Evolutionary conservation across 805 yeast species (phyloP).

Genomic region (Metschnikowia vanudenii): DNA sequence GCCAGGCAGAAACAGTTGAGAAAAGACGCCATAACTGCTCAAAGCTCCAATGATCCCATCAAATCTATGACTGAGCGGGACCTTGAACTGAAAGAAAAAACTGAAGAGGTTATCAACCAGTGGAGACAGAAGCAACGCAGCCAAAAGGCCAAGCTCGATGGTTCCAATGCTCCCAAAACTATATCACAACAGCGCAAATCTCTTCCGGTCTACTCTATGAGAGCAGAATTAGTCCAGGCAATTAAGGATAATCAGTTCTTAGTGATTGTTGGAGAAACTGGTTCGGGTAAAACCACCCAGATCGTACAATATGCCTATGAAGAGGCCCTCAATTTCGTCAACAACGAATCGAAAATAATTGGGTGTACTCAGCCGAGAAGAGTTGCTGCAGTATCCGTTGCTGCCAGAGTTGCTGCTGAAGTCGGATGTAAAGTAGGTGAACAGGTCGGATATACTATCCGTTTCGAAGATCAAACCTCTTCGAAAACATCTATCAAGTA

Average conservation of each 20-base stretch:
- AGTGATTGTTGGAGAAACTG: conserved; percentile 93
- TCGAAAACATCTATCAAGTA: conserved; percentile 72
- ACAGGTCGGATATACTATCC: conserved; percentile 80
- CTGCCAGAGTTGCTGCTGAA: conserved; percentile 81
- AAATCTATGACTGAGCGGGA: conserved; percentile 8
- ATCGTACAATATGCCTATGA: conserved; percentile 48
- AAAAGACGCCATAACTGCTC: conserved; percentile 23
- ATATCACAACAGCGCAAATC: conserved; percentile 44
- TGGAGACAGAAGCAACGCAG: conserved; percentile 18
- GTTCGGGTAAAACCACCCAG: conserved; percentile 50
- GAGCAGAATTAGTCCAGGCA: conserved; percentile 54
- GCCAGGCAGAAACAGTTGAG: conserved; percentile 50
- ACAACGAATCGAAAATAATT: conserved; percentile 30
- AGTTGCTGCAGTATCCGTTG: conserved; percentile 80
- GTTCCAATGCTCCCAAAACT: conserved; percentile 1
- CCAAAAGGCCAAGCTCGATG: conserved; percentile 8
- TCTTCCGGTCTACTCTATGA: conserved; percentile 72
- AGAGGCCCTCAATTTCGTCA: conserved; percentile 50
- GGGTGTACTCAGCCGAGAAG: conserved; percentile 84
- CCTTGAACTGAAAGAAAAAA: conserved; percentile 8
- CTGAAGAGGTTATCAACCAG: conserved; percentile 15
- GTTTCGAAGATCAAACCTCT: conserved; percentile 71
- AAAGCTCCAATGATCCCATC: conserved; percentile 13
- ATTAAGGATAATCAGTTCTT: conserved; percentile 75
- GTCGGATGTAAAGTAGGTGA: conserved; percentile 64